Evolutionary conservation across 371 early-diverging fungal species (phyloP), one percentile per base, ranked within the genome.

Genomic region (Mucor circinelloides): DNA sequence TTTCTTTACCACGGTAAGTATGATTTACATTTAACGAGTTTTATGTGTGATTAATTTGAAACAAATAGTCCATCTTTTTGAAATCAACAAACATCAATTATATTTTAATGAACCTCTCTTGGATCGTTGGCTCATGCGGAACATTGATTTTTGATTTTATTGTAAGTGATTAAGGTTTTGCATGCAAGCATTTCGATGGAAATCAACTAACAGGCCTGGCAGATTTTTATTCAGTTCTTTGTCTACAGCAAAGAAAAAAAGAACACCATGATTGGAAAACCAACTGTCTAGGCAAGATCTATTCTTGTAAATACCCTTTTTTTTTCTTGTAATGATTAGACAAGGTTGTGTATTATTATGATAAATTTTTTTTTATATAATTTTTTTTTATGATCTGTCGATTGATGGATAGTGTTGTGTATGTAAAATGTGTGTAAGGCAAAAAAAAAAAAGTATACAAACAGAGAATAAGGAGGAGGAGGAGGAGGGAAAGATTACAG

Each of bases 131-230:
- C 34, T 79, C 83, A 58, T 63, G 76, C 27, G 83, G 83, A 7
- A 85, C 86, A 3, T 64, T 87, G n/a, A 30, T 83, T 21, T 83
- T 87, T 77, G 88, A 87, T 46, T 79, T 83, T 68, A 74, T 79
- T 38, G 86, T 83, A 82, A 82, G 83, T 68, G n/a, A 10, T 13
- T 36, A 9, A 15, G 36, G 19, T 44, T 44, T 44, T n/a, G n/a
- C 10, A 34, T 34, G 4, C 19, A 36, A 4, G 12, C 36, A 36
- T 36, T 36, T 36, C 36, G 36, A 44, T 44, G 44, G 23, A 50
- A 50, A 10, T 2, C 21, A 50, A 50, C 13, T 50, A 25, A 50
- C 21, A 23, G 50, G 10, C 23, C 19, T 44, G 12, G 25, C 23
- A 50, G 50, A 50, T 50, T 13, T 50, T 50, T 2, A 25, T 25